Percentiles rank a stretch among this genome's conserved stretches.
Evolutionary conservation across 2,329 filamentous ascomycete genomes (phyloP).

Genomic region (Nemania serpens): DNA sequence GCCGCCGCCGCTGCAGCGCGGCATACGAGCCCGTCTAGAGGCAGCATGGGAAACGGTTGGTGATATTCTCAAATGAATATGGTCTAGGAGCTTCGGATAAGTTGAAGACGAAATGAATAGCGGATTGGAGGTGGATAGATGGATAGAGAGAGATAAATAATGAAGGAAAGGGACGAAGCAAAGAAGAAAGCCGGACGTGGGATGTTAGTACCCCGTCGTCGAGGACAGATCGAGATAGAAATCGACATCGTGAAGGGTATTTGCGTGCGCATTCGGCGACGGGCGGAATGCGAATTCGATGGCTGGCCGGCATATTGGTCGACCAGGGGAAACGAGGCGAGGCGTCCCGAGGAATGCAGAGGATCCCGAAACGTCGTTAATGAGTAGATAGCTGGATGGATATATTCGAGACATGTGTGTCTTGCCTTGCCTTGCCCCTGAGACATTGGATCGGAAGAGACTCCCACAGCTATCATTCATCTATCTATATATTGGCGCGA

Average conservation of each 20-base stretch:
- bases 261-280: no score
- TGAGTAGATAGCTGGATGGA: background rate
- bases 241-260: conserved; percentile 4
- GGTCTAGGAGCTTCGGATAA: no score
- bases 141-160: background rate
- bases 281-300: conserved; percentile 25
- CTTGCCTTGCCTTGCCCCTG: background rate
- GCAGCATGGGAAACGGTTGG: background rate
- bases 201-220: background rate
- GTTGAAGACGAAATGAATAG: no score
- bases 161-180: background rate
- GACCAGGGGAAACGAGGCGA: background rate
- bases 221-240: background rate
- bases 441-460: no score
- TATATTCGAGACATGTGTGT: conserved; percentile 12
- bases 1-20: background rate
- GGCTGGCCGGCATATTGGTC: conserved; percentile 16
- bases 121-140: background rate
- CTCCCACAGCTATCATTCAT: no score
- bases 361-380: background rate
- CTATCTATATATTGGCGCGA: background rate
- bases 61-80: background rate
- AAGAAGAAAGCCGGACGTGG: background rate
- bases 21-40: background rate
- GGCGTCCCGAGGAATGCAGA: conserved; percentile 30